Evolutionary conservation across 176 grass and related monocot species (phyloP).

Genomic region (Poa annua): DNA sequence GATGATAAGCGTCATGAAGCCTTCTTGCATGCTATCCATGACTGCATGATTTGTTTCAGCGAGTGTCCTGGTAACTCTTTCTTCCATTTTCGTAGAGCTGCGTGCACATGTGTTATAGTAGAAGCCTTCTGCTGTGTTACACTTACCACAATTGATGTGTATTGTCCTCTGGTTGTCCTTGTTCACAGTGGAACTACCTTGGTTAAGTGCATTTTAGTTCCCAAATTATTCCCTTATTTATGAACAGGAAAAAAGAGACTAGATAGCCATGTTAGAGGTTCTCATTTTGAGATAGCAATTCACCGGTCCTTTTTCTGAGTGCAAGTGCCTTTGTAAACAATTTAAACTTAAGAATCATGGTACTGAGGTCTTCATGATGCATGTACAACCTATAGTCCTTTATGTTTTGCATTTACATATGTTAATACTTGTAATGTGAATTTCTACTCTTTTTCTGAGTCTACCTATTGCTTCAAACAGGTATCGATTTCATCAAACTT

Average conservation of each 20-base stretch:
- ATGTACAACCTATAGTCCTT: slow-evolving; percentile 25
- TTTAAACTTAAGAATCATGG: slow-evolving; percentile 18
- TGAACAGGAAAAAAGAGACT: background rate
- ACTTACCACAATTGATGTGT: slow-evolving; percentile 9
- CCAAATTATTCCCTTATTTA: background rate
- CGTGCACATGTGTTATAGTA: slow-evolving; percentile 13
- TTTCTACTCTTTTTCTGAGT: slow-evolving; percentile 21
- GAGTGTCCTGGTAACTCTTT: slow-evolving; percentile 55
- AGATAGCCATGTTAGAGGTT: slow-evolving; percentile 7
- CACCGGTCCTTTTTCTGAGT: background rate
- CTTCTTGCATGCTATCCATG: slow-evolving; percentile 64
- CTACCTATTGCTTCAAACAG: slow-evolving; percentile 48
- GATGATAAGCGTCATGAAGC: slow-evolving; percentile 57
- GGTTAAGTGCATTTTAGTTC: slow-evolving; percentile 15
- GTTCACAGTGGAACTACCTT: background rate
- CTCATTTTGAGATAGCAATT: slow-evolving; percentile 7
- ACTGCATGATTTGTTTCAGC: slow-evolving; percentile 75
- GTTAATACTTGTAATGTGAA: slow-evolving; percentile 22
- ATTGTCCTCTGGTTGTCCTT: background rate
- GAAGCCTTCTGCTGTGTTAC: slow-evolving; percentile 26
- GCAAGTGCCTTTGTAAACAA: slow-evolving; percentile 15
- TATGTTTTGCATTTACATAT: slow-evolving; percentile 20
- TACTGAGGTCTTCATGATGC: slow-evolving; percentile 7
- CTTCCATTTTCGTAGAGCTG: slow-evolving; percentile 6
- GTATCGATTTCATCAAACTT: slow-evolving; percentile 72